phyloP scores from a whole-genome alignment of 1,139 yeast genomes.

The Taiozyma onychis region DNA sequence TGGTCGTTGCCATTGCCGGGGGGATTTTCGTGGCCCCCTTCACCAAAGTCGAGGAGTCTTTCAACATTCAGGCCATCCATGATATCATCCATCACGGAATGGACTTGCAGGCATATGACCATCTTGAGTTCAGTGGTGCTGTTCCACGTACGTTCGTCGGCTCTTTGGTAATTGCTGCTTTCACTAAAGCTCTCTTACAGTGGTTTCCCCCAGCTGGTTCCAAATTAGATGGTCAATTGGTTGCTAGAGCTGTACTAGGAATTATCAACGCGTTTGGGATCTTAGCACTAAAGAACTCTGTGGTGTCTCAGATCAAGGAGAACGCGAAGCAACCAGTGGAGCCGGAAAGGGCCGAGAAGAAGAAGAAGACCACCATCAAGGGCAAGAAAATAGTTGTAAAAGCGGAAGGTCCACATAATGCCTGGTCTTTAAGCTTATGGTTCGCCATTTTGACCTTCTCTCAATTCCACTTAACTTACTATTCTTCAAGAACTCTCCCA shows the following conservation, averaged over 20 bases:
- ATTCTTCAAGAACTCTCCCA: constrained; percentile 78
- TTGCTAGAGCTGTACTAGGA: constrained; percentile 51
- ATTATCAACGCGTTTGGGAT: constrained; percentile 38
- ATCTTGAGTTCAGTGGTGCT: constrained; percentile 74
- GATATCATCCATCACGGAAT: constrained; percentile 67
- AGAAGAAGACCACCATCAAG: background rate
- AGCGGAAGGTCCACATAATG: constrained; percentile 4
- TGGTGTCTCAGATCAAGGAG: constrained; percentile 23
- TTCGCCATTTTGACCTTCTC: constrained; percentile 50
- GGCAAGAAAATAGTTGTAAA: background rate
- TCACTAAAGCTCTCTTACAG: constrained; percentile 32
- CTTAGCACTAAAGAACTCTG: constrained; percentile 27
- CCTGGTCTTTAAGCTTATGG: constrained; percentile 43
- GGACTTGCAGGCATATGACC: constrained; percentile 56
- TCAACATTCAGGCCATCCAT: constrained; percentile 84
- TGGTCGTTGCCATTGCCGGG: constrained; percentile 31
- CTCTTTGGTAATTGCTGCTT: constrained; percentile 46
- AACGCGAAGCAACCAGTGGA: constrained; percentile 10
- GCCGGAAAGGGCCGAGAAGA: constrained; percentile 6
- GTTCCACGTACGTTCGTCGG: constrained; percentile 88
- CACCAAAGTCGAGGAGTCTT: constrained; percentile 93
- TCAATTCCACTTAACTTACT: constrained; percentile 78
- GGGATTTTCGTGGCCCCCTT: constrained; percentile 62
- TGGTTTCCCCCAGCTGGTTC: constrained; percentile 20
- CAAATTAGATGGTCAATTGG: constrained; percentile 41